Conservation (phyloP, 2,329 filamentous ascomycete genomes). For the Claviceps monticola region DNA sequence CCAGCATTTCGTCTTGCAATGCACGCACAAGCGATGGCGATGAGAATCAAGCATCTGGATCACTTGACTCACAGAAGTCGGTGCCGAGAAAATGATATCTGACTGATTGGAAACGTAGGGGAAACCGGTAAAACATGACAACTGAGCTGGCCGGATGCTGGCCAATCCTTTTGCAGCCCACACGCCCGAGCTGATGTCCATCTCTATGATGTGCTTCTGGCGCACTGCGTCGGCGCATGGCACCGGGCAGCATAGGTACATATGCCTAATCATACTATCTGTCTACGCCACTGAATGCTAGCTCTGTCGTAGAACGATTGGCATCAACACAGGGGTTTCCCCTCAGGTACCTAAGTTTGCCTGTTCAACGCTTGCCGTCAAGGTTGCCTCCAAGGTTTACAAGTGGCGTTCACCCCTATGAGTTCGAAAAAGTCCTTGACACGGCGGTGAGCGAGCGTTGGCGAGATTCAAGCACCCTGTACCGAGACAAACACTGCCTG, state of each 20-base stretch:
- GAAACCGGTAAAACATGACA: background rate
- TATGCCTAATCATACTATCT: background rate
- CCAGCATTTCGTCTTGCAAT: background rate
- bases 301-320: background rate
- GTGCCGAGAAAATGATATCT: background rate
- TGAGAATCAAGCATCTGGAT: background rate
- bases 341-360: background rate
- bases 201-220: background rate
- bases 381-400: background rate
- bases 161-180: background rate
- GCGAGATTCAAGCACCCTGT: conserved; percentile 1
- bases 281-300: background rate
- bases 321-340: background rate
- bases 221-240: background rate
- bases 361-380: background rate
- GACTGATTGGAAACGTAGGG: background rate
- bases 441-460: conserved; percentile 1
- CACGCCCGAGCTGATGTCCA: background rate
- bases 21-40: conserved; percentile 1
- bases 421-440: background rate
- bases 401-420: background rate
- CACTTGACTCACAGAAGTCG: background rate
- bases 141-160: background rate
- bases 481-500: conserved; percentile 2
- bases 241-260: background rate